These are phyloP conservation scores for Rosa persica DNA, from an alignment of 306 rosid species.

Conservation along the genomic window DNA sequence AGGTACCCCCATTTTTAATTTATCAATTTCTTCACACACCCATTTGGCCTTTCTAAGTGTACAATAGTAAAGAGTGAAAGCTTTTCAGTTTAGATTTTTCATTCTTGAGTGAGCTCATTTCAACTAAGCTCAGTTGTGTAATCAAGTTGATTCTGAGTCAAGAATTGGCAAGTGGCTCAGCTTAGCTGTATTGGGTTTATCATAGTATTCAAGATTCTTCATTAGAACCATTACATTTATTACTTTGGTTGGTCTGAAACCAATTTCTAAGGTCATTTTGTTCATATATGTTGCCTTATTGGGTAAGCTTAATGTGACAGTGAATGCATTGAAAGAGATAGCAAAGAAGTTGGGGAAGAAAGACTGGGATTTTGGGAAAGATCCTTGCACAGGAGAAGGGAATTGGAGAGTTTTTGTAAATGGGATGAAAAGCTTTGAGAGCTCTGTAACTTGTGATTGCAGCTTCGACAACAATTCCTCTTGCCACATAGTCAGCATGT, in stretches of 20 bases:
- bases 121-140: conserved; percentile 4
- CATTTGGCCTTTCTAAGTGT: neutral
- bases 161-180: neutral
- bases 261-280: neutral
- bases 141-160: neutral
- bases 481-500: conserved; percentile 85
- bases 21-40: neutral
- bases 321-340: conserved; percentile 65
- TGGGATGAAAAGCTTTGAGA: conserved; percentile 54
- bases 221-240: neutral
- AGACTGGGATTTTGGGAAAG: conserved; percentile 78
- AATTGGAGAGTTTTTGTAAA: conserved; percentile 45
- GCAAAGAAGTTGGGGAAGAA: conserved; percentile 77
- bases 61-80: neutral
- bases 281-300: neutral
- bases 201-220: neutral
- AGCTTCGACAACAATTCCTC: conserved; percentile 57
- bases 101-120: conserved; percentile 18
- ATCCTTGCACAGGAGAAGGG: conserved; percentile 75
- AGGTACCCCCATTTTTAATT: conserved; percentile 38
- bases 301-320: conserved; percentile 38
- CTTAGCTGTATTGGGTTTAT: conserved; percentile 10
- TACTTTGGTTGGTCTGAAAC: neutral
- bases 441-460: conserved; percentile 60
- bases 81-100: neutral